Percentiles rank a stretch among this genome's conserved stretches.
phyloP scores from a whole-genome alignment of 164 flowering plant species.

The Brasenia schreberi region DNA sequence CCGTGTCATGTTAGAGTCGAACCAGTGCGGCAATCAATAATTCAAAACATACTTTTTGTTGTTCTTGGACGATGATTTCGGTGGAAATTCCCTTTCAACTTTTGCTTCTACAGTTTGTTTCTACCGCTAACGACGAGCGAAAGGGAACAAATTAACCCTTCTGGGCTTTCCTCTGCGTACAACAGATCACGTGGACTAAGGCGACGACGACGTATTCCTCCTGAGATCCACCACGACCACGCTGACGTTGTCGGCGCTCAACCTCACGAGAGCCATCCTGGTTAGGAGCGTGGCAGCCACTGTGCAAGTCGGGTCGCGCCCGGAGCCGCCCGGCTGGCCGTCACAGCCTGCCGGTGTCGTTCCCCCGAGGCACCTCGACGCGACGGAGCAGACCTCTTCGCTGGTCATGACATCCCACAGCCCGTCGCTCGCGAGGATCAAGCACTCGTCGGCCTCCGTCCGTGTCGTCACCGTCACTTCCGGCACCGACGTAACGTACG shows the following conservation, averaged over 20 bases:
- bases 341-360: constrained; percentile 15
- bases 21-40: too few species aligned
- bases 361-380: constrained; percentile 54
- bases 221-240: constrained; percentile 66
- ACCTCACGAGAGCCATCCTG: constrained; percentile 68
- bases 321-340: constrained; percentile 9
- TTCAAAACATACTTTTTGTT: too few species aligned
- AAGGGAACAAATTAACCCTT: too few species aligned
- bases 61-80: too few species aligned
- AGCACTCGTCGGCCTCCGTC: constrained; percentile 49
- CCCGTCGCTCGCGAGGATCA: constrained; percentile 74
- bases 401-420: constrained; percentile 73
- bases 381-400: constrained; percentile 59
- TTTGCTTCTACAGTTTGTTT: too few species aligned
- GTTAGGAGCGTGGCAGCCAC: constrained; percentile 69
- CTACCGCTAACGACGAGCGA: too few species aligned
- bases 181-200: too few species aligned
- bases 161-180: too few species aligned
- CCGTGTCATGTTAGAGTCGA: too few species aligned
- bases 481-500: constrained; percentile 53
- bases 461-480: constrained; percentile 53
- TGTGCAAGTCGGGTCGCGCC: constrained; percentile 59
- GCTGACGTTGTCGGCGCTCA: constrained; percentile 69
- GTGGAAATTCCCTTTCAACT: too few species aligned
- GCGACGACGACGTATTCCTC: neutral